These are phyloP conservation scores for Aspergillus phoenicis DNA, from an alignment of 2,329 filamentous ascomycete species.

Conservation along the genomic window DNA sequence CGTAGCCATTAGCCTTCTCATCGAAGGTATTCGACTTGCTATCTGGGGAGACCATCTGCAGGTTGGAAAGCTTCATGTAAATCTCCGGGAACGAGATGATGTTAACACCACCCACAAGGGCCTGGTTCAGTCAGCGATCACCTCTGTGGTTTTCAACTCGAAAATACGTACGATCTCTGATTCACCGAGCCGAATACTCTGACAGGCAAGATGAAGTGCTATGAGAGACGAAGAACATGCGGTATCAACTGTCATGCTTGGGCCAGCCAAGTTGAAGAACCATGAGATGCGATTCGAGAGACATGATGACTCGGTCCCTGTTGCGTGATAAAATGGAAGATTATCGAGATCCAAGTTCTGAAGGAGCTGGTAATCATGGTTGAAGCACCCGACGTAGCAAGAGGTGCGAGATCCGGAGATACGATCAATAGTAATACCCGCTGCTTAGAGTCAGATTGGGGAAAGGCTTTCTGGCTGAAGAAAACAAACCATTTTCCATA, in stretches of 20 bases:
- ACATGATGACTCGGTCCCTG: slow-evolving; percentile 3
- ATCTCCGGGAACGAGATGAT: background rate
- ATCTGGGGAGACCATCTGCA: slow-evolving; percentile 4
- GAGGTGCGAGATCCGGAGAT: background rate
- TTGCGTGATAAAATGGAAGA: background rate
- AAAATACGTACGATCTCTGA: background rate
- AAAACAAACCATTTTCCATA: background rate
- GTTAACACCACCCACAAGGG: background rate
- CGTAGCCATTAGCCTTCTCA: slow-evolving; percentile 13
- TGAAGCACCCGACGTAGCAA: background rate
- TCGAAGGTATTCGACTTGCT: slow-evolving; percentile 13
- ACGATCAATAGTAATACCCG: background rate
- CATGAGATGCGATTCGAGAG: slow-evolving; percentile 18
- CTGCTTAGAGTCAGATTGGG: background rate
- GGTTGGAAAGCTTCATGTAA: background rate
- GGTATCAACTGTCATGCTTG: slow-evolving; percentile 17
- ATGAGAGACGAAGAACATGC: slow-evolving; percentile 19
- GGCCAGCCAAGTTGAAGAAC: slow-evolving; percentile 22
- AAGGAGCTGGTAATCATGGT: background rate
- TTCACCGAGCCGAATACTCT: slow-evolving; percentile 11
- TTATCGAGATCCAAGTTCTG: background rate
- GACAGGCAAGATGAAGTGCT: slow-evolving; percentile 18
- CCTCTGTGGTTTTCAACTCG: no score
- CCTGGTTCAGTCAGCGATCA: background rate
- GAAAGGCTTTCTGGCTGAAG: background rate